A percentile compares a stretch with the other conserved stretches of the same genome.
phyloP scores from a whole-genome alignment of 139 green algal species.

The Parachlorella kessleri region DNA sequence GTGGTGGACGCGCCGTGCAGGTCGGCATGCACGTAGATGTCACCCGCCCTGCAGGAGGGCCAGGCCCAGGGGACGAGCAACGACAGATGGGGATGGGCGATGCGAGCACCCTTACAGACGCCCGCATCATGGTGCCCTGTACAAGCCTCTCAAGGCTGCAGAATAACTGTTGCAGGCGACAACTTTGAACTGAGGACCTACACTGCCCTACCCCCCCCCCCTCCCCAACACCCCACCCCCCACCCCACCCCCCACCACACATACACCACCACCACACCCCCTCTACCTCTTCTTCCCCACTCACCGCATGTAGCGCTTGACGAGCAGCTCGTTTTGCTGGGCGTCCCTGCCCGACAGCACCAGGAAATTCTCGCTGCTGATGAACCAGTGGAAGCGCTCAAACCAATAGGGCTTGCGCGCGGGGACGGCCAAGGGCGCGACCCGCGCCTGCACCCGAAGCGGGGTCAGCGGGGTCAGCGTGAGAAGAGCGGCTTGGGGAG shows the following conservation, averaged over 20 bases:
- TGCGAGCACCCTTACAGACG: too few species aligned
- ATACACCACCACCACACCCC: neutral
- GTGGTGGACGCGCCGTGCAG: conserved; percentile 91
- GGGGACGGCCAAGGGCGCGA: conserved; percentile 27
- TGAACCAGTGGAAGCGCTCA: conserved; percentile 98
- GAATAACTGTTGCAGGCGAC: too few species aligned
- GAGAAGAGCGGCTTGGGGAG: neutral
- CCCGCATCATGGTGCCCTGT: too few species aligned
- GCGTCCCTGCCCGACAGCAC: conserved; percentile 89
- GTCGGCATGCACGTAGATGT: conserved; percentile 95
- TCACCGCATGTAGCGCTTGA: conserved; percentile 77
- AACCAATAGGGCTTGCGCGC: conserved; percentile 94
- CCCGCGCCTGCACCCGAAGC: conserved; percentile 20
- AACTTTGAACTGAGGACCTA: too few species aligned
- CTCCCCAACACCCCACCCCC: neutral
- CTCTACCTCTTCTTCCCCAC: neutral
- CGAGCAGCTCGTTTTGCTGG: conserved; percentile 97
- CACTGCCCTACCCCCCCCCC: too few species aligned
- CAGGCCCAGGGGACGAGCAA: too few species aligned
- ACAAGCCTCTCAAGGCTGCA: too few species aligned
- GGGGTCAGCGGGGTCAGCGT: neutral
- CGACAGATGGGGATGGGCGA: too few species aligned
- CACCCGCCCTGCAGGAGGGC: conserved; percentile 44
- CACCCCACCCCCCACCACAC: neutral
- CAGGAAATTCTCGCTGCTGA: conserved; percentile 93